These are phyloP conservation scores for Penicillium hesseltinei DNA, from an alignment of 2,329 filamentous ascomycete species.

Conservation along the genomic window DNA sequence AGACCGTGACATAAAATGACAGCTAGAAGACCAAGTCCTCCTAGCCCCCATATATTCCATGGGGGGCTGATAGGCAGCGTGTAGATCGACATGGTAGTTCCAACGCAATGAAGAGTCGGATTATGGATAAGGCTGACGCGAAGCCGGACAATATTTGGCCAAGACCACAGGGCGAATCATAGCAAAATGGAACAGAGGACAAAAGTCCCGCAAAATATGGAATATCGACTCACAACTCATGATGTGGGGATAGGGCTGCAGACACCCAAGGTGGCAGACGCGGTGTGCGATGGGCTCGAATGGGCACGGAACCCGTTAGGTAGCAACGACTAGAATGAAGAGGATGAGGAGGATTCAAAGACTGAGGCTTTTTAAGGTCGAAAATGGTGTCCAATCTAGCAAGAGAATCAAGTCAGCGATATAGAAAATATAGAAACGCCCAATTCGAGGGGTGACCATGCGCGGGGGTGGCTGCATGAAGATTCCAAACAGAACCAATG, in stretches of 20 bases:
- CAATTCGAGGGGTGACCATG: slow-evolving; percentile 6
- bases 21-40: not conserved
- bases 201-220: slow-evolving; percentile 8
- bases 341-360: not conserved
- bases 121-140: slow-evolving; percentile 10
- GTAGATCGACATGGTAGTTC: slow-evolving; percentile 7
- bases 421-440: slow-evolving; percentile 1
- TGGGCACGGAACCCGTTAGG: slow-evolving; percentile 17
- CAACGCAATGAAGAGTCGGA: not conserved
- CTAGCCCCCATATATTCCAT: slow-evolving; percentile 10
- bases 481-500: not conserved
- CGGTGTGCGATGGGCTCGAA: slow-evolving; percentile 13
- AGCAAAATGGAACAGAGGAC: not conserved
- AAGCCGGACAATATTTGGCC: not conserved
- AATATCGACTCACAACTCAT: slow-evolving; percentile 29
- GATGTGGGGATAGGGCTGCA: slow-evolving; percentile 21
- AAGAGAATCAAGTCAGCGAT: slow-evolving; percentile 2
- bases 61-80: slow-evolving; percentile 8
- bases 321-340: slow-evolving; percentile 8
- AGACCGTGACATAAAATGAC: slow-evolving; percentile 5
- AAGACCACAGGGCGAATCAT: slow-evolving; percentile 2
- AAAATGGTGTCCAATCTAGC: not conserved
- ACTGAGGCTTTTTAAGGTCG: not conserved
- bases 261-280: slow-evolving; percentile 7
- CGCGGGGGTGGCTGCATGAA: slow-evolving; percentile 11